Percentiles rank a stretch among this genome's conserved stretches.
These are phyloP conservation scores for Chytriomyces sp. DNA, from an alignment of 192 early-diverging fungal species.

Conservation along the genomic window DNA sequence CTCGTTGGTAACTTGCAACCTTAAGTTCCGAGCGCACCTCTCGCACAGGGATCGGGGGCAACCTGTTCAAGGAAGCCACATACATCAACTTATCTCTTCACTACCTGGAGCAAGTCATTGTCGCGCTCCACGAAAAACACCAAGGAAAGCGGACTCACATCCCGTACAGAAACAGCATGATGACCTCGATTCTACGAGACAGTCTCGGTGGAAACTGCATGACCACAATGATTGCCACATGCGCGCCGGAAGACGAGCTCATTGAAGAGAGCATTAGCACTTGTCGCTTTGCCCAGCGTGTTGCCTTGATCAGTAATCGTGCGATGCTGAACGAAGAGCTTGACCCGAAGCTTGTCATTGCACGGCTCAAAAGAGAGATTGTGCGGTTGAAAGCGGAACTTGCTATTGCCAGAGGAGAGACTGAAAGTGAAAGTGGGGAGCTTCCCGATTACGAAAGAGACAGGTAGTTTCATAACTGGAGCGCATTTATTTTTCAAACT, in stretches of 20 bases:
- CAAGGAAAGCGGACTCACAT: slow-evolving; percentile 61
- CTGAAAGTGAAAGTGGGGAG: slow-evolving; percentile 42
- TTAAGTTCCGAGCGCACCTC: slow-evolving; percentile 60
- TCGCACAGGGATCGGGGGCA: slow-evolving; percentile 62
- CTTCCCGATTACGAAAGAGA: slow-evolving; percentile 64
- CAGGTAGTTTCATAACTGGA: slow-evolving; percentile 23
- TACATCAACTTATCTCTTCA: slow-evolving; percentile 69
- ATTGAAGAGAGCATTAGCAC: slow-evolving; percentile 75
- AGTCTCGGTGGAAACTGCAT: slow-evolving; percentile 69
- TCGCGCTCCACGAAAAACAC: slow-evolving; percentile 64
- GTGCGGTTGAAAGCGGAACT: slow-evolving; percentile 58
- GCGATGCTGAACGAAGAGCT: slow-evolving; percentile 63
- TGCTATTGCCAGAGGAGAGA: slow-evolving; percentile 57
- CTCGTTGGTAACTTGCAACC: not conserved
- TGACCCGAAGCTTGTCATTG: slow-evolving; percentile 62
- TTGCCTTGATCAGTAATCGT: slow-evolving; percentile 62
- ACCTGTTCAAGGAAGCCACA: slow-evolving; percentile 61
- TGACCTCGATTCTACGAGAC: slow-evolving; percentile 64
- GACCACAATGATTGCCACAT: slow-evolving; percentile 67
- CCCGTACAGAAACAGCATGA: slow-evolving; percentile 69
- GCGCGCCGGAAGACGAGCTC: slow-evolving; percentile 61
- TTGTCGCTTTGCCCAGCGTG: slow-evolving; percentile 67
- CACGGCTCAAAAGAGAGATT: slow-evolving; percentile 56
- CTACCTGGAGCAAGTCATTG: slow-evolving; percentile 69
- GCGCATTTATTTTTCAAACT: not conserved